Evolutionary conservation across 176 grass and related monocot species (phyloP), one percentile per base, ranked within the genome.

Genomic region (Juncus effusus): DNA sequence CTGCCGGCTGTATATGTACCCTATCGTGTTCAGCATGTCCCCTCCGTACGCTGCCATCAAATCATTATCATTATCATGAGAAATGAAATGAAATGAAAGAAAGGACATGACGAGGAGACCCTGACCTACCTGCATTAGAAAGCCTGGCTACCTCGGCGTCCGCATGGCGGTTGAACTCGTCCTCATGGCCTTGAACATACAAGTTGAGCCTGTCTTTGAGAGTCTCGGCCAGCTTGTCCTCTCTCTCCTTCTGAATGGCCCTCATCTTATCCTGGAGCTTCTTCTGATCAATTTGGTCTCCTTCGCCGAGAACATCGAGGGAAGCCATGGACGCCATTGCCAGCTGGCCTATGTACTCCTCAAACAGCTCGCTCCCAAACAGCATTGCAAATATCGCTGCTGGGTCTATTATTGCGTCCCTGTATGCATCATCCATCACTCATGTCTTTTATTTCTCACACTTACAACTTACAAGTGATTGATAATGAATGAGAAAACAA

Each of bases 251-350:
- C 65, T 99, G 94, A 87, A 99, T 83, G 79, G 49, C 57, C 79
- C 77, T 84, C 94, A 99, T 93, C 75, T 60, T 89, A 54, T 99
- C 94, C 45, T 86, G 83, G 69, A 99, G 63, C 69, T 76, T 90
- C 60, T 54, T 99, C 66, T 72, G 42, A 81, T 99, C 85, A 54
- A 87, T 78, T 68, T 93, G 70, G 10, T 89, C 83, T 28, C 84
- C 94, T 67, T 99, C 94, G 47, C 72, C 77, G 69, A 80, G 77
- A 74, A 78, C 84, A 86, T 99, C 94, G 82, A 82, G 85, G 74
- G 88, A 99, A 80, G 85, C 85, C 83, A 99, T 93, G 60, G 94
- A 90, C 59, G 82, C 85, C 83, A 99, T 99, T 57, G 94, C 94
- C 67, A 99, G 70, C 77, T 99, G 85, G 61, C 94, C 94, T 84